Percentiles rank a stretch among this genome's conserved stretches.
phyloP scores from a whole-genome alignment of 805 yeast species.

The Nematodospora valgi region DNA sequence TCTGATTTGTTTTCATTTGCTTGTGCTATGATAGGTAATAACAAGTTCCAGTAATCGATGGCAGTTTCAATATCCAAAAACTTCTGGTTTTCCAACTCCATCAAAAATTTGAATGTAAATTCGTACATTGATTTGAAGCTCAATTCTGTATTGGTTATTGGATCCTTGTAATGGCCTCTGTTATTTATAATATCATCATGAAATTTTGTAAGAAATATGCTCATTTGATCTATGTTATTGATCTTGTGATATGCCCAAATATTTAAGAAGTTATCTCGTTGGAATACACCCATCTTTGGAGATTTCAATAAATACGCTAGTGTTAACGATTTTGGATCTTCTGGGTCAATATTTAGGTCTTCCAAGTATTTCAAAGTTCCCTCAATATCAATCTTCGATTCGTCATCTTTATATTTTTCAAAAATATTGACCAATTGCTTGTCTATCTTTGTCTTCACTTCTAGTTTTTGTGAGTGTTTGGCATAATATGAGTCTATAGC shows the following conservation, averaged over 20 bases:
- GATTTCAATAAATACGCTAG: constrained; percentile 67
- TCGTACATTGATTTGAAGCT: constrained; percentile 61
- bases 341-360: constrained; percentile 70
- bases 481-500: constrained; percentile 31
- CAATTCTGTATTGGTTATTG: constrained; percentile 11
- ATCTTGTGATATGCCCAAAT: constrained; percentile 50
- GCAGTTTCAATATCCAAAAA: constrained; percentile 60
- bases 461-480: constrained; percentile 2
- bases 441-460: constrained; percentile 8
- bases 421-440: constrained; percentile 27
- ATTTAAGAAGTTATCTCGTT: constrained; percentile 44
- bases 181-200: constrained; percentile 12
- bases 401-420: constrained; percentile 28
- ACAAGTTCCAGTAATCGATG: constrained; percentile 70
- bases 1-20: constrained; percentile 11
- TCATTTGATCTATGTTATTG: constrained; percentile 46
- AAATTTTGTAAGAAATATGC: constrained; percentile 14
- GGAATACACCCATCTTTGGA: constrained; percentile 63
- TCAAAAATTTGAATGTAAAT: constrained; percentile 64
- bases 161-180: constrained; percentile 9
- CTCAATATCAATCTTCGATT: constrained; percentile 59
- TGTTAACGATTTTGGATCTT: constrained; percentile 67
- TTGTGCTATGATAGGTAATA: constrained; percentile 35
- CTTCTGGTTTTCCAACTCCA: constrained; percentile 56
- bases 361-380: constrained; percentile 70